phyloP scores from a whole-genome alignment of 2,329 filamentous ascomycete species.

The Aspergillus pseudonomiae region DNA sequence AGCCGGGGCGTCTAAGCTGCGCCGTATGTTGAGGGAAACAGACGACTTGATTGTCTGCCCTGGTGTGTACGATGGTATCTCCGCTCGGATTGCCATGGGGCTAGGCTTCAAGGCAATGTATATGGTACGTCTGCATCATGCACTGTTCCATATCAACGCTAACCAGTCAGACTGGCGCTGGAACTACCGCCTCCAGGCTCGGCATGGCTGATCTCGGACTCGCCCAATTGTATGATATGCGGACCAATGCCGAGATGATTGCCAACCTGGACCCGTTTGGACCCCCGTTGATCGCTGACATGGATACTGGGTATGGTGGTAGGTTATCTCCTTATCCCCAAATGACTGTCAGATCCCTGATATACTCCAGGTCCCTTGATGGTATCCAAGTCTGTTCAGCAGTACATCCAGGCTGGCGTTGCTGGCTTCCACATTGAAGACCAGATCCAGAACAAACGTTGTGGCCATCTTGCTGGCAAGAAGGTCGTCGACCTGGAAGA shows the following conservation, averaged over 20 bases:
- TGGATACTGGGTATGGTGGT: conserved; percentile 58
- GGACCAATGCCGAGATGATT: conserved; percentile 65
- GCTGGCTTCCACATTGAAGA: conserved; percentile 62
- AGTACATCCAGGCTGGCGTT: conserved; percentile 56
- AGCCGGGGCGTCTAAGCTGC: conserved; percentile 33
- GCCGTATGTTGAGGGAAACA: conserved; percentile 30
- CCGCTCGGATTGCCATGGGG: conserved; percentile 63
- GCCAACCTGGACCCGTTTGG: conserved; percentile 57
- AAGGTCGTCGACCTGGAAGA: conserved; percentile 40
- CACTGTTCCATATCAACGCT: not conserved
- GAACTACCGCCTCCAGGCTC: conserved; percentile 62
- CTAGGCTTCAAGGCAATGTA: conserved; percentile 68
- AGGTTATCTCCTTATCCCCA: conserved; percentile 2
- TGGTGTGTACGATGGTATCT: conserved; percentile 70
- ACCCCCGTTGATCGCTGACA: conserved; percentile 62
- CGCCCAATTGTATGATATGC: conserved; percentile 65
- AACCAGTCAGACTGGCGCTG: conserved; percentile 59
- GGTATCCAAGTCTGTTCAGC: conserved; percentile 51
- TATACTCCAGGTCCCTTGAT: conserved; percentile 41
- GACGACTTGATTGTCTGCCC: conserved; percentile 57
- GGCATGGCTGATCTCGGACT: conserved; percentile 67
- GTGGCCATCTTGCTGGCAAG: conserved; percentile 45
- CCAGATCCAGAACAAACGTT: conserved; percentile 51
- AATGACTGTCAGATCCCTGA: too few relatives aligned
- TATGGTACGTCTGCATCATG: conserved; percentile 56